phyloP scores from a whole-genome alignment of 352 stramenopile species.

The Thraustochytrium sp. region DNA sequence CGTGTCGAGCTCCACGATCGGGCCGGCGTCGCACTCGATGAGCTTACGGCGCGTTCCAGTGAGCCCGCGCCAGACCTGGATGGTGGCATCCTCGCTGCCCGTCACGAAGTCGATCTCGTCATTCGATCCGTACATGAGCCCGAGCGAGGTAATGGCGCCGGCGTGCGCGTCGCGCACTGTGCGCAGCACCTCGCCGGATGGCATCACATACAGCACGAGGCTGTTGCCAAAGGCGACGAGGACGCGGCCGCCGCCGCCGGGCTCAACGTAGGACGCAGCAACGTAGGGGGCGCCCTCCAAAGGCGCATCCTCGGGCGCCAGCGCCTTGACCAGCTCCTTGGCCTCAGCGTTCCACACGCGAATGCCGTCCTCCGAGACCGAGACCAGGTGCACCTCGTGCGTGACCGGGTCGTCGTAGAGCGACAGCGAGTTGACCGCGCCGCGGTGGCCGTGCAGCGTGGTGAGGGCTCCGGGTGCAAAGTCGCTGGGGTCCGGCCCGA shows the following conservation, averaged over 20 bases:
- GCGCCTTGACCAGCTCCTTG: neutral
- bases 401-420: neutral
- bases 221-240: neutral
- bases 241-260: neutral
- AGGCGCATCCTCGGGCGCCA: neutral
- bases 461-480: too few relatives aligned
- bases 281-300: neutral
- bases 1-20: neutral
- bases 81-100: neutral
- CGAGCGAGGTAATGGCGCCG: neutral
- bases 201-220: neutral
- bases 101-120: neutral
- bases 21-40: neutral
- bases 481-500: too few relatives aligned
- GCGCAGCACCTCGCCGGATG: neutral
- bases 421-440: neutral
- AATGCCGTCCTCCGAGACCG: neutral
- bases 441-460: neutral
- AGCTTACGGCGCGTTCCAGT: neutral
- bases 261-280: neutral
- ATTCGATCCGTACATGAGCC: neutral
- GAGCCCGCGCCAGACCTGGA: neutral
- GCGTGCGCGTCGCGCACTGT: neutral
- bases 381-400: neutral
- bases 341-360: neutral